Base-by-base conservation (phyloP, 2,329 filamentous ascomycete genomes). In the Chrysosporium keratinophilum region DNA sequence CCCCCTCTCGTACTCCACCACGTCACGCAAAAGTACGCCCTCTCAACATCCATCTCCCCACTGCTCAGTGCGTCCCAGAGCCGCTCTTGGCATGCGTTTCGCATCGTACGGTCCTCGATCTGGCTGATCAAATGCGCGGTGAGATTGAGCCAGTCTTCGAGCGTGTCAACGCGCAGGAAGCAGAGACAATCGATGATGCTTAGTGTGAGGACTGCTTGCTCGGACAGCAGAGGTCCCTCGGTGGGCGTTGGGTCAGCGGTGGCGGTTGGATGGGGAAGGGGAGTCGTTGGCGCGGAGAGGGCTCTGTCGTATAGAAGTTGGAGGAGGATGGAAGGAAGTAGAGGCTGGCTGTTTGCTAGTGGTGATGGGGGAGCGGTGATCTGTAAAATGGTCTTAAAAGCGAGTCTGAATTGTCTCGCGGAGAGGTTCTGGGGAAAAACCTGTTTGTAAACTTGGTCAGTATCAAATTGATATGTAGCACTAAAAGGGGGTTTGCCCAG, bases 1-100 rank as follows among this genome's bases (percentile, higher is more conserved):
- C 81, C 81, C 3, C 81, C 80, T 55, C 78, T 67, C 66, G 80
- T 71, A 70, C 82, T 86, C 90, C 90, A 95, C 90, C 90, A 96
- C 1, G 81, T 80, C 15, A 95, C 85, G 47, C 85, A 88, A 33
- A 86, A 77, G 40, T 84, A 81, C 5, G 87, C 84, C 56, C 88
- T 78, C 65, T 94, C 87, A 20, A 94, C 84, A 68, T 95, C 89
- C 81, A 95, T 85, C 71, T 95, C 88, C 2, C 88, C 88, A 61
- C 79, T 83, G 40, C 83, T 83, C 9, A 95, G 70, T 2, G 88
- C 78, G 55, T 93, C 83, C 83, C 87, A 89, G 67, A 94, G 85
- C 48, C 88, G 76, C 58, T 81, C 77, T 64, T 83, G 82, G 37
- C 83, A 87, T 1, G 75, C 72, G 45, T 82, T 77, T 42, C 82